Percentiles rank a stretch among this genome's conserved stretches.
Evolutionary conservation across 1,284 basidiomycete species (phyloP).

Genomic region (Vanrija pseudolonga): DNA sequence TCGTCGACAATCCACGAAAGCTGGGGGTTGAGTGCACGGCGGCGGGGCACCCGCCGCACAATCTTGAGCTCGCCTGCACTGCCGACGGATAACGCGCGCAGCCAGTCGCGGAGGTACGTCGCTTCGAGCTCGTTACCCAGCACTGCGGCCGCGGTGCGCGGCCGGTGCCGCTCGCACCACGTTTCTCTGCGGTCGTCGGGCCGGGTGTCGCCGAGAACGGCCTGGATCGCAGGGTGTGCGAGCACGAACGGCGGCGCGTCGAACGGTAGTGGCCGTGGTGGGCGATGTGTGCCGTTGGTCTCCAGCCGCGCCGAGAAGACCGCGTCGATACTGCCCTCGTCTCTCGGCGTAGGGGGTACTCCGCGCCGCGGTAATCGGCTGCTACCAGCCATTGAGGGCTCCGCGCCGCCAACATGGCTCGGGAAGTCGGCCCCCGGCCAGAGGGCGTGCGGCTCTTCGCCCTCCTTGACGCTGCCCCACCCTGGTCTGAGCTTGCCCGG

Average conservation of each 20-base stretch:
- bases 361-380: background rate
- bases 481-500: conserved; percentile 27
- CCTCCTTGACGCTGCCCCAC: conserved; percentile 36
- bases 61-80: conserved; percentile 40
- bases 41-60: conserved; percentile 25
- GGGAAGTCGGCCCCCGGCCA: conserved; percentile 31
- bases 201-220: conserved; percentile 8
- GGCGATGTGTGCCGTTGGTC: no score
- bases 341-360: background rate
- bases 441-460: conserved; percentile 28
- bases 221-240: conserved; percentile 31
- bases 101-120: conserved; percentile 75
- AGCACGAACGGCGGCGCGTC: conserved; percentile 14
- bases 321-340: background rate
- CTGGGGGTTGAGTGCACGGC: conserved; percentile 17
- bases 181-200: conserved; percentile 49
- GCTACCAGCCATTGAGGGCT: background rate
- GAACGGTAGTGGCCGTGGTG: background rate
- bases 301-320: background rate
- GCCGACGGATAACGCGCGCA: conserved; percentile 63
- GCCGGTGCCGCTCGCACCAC: conserved; percentile 77
- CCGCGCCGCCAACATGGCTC: conserved; percentile 6
- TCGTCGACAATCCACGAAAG: conserved; percentile 49
- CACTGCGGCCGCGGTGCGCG: conserved; percentile 66
- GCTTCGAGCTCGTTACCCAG: conserved; percentile 76